phyloP scores from a whole-genome alignment of 2,329 filamentous ascomycete species.

The Monilinia vaccinii-corymbosi region DNA sequence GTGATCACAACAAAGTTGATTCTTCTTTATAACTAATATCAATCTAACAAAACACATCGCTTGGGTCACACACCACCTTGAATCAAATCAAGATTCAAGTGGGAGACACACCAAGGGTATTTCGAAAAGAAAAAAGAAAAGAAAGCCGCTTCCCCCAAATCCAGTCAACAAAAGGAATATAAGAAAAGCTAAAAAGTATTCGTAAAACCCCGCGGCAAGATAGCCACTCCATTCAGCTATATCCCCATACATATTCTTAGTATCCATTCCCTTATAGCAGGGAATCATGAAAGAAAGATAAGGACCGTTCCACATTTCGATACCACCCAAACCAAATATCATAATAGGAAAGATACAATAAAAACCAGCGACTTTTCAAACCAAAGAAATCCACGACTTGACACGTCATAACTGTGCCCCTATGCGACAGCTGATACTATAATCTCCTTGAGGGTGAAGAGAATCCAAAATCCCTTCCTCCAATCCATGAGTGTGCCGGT shows the following conservation, averaged over 20 bases:
- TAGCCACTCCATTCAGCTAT: not conserved
- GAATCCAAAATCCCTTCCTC: slow-evolving; percentile 23
- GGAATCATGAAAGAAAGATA: not conserved
- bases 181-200: not conserved
- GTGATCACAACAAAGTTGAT: not conserved
- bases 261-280: not conserved
- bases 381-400: slow-evolving; percentile 19
- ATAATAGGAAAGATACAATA: slow-evolving; percentile 13
- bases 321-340: not conserved
- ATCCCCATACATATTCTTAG: not conserved
- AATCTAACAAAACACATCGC: not conserved
- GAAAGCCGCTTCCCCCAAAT: no score
- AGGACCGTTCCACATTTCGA: not conserved
- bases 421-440: slow-evolving; percentile 24
- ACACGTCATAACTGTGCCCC: slow-evolving; percentile 25
- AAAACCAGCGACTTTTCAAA: slow-evolving; percentile 11
- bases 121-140: slow-evolving; percentile 3
- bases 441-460: slow-evolving; percentile 22
- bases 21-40: not conserved
- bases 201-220: not conserved
- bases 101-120: slow-evolving; percentile 26
- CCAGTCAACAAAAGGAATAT: slow-evolving; percentile 9
- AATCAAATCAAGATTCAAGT: not conserved
- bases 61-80: slow-evolving; percentile 3
- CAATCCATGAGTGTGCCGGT: slow-evolving; percentile 29